Evolutionary conservation across 345 rosid genomes (phyloP), one percentile per base, ranked within the genome.

Genomic region (Moricandia arvensis): DNA sequence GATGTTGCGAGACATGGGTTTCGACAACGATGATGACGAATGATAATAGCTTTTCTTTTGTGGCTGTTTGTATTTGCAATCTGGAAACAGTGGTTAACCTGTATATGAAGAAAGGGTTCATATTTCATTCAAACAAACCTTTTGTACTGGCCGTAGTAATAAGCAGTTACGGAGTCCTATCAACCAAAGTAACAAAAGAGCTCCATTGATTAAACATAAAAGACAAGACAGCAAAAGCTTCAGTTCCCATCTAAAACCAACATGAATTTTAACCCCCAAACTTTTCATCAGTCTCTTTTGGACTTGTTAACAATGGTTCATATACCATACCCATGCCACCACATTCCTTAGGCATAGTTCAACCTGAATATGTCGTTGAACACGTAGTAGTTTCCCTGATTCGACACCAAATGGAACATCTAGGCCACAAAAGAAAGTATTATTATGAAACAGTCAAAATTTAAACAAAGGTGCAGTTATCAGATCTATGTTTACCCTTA

Each of bases 381-480:
- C 82, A 93, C 98, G 45, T 87, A 91, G 75, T 86, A 91, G 90
- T 84, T 88, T 83, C 98, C 97, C 73, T 87, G 94, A 24, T 88
- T 87, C 61, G 97, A 89, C 86, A 93, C 88, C 91, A 93, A 85
- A 85, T 93, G 98, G 80, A 93, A 93, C 97, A 93, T 86, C 97
- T 93, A 87, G n/a, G 41, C 2, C 21, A 49, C 34, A 65, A 77
- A 77, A 17, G 34, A 24, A 71, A n/a, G n/a, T n/a, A n/a, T n/a
- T n/a, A n/a, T 21, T 21, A 21, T 21, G 24, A 21, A 21, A 21
- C 24, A 21, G 24, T 21, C 24, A 21, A 21, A 21, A 21, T 21
- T 2, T 2, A 21, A 21, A 21, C 24, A 21, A 21, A 21, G 24
- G 2, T 21, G 24, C 24, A 21, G 24, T 21, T 21, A 21, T 21